Percentiles rank a stretch among this genome's conserved stretches.
Evolutionary conservation across 2,329 filamentous ascomycete species (phyloP).

Genomic region (Clonostachys chloroleuca): DNA sequence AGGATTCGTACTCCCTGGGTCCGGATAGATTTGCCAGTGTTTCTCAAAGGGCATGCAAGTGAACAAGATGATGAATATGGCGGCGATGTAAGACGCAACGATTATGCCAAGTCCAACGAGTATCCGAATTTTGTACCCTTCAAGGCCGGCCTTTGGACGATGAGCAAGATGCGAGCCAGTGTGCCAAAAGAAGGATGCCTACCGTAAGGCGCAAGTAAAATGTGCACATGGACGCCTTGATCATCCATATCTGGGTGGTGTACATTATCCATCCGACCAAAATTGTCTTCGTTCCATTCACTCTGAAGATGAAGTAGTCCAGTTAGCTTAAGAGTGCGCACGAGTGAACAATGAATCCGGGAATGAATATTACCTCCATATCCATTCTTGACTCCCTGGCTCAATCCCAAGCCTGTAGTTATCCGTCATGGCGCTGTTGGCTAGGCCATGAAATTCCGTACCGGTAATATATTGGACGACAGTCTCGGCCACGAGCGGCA

Average conservation of each 20-base stretch:
- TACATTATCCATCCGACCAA: conserved; percentile 23
- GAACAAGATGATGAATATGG: conserved; percentile 18
- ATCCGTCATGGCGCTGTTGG: conserved; percentile 4
- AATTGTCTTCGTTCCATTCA: conserved; percentile 26
- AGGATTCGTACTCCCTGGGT: conserved; percentile 20
- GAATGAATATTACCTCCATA: no score
- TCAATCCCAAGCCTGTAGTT: conserved; percentile 1
- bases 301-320: conserved; percentile 4
- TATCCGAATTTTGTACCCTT: conserved; percentile 3
- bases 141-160: no score
- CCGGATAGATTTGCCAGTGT: conserved; percentile 28
- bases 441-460: not conserved
- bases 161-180: no score
- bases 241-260: conserved; percentile 21
- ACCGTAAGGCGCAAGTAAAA: conserved; percentile 1
- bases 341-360: no score
- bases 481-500: not conserved
- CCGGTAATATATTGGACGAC: conserved; percentile 1
- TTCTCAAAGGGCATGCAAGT: conserved; percentile 19
- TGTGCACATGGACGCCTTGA: conserved; percentile 16
- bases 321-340: no score
- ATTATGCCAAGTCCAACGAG: conserved; percentile 19
- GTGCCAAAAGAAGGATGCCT: not conserved
- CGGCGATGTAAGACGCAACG: conserved; percentile 15
- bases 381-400: not conserved